Evolutionary conservation across 495 filamentous ascomycete species (phyloP), one percentile per base, ranked within the genome.

Genomic region (Zalerion maritima): DNA sequence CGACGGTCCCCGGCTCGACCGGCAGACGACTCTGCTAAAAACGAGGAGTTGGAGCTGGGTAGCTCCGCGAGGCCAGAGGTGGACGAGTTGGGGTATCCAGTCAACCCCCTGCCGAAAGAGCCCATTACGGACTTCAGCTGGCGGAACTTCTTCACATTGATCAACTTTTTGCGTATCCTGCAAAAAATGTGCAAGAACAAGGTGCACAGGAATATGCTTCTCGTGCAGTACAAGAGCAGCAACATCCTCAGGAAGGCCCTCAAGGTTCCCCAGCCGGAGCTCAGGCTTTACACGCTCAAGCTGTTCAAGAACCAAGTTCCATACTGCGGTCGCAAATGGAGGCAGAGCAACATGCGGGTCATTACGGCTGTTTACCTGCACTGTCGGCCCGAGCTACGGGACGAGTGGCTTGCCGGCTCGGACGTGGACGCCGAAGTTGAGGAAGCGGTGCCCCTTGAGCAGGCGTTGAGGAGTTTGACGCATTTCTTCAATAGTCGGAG

Each of bases 251-350:
- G 82, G 32, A 92, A 93, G 47, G 68, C 75, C 4, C 70, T 97
- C 18, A 91, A 92, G 42, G 80, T 93, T 20, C 85, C 85, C 1
- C 83, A 96, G 45, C 77, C 72, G 1, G 63, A 83, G 36, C 67
- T 97, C 12, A 77, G 91, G 5, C 73, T 87, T 16, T 94, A 94
- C 58, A 92, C 87, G 5, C 73, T 97, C 44, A 97, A 97, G 47
- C 69, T 97, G 0, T 94, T 94, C 73, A 97, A 97, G 52, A 83
- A 80, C 33, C 91, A 96, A 46, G 89, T 96, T 1, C 89, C 89
- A 9, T 97, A 91, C 58, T 96, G 89, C 51, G 87, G 89, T 12
- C 75, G 89, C 9, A 97, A 97, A 57, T 97, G 89, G 89, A 74
- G 89, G 11, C 89, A 97, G 60, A 73, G 74, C 31, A 94, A 97